phyloP scores from a whole-genome alignment of 164 flowering plant genomes.

The Tinospora cordifolia region DNA sequence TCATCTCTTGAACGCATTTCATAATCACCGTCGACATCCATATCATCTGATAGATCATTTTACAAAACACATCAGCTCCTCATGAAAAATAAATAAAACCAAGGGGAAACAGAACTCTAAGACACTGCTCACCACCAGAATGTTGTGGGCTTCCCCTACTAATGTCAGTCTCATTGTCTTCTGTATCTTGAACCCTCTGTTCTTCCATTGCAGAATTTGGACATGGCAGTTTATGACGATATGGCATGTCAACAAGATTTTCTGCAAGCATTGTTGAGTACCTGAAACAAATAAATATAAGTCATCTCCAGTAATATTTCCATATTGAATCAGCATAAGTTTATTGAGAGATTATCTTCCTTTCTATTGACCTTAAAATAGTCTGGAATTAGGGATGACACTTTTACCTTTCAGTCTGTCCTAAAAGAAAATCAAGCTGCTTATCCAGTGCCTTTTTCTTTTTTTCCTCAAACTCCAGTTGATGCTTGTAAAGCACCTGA shows the following conservation, averaged over 20 bases:
- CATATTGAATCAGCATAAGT: not conserved
- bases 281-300: slow-evolving; percentile 34
- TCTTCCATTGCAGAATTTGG: slow-evolving; percentile 23
- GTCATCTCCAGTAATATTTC: not conserved
- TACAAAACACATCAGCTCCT: slow-evolving; percentile 13
- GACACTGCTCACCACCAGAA: slow-evolving; percentile 22
- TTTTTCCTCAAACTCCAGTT: slow-evolving; percentile 77
- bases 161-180: slow-evolving; percentile 15
- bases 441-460: slow-evolving; percentile 92
- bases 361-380: not conserved
- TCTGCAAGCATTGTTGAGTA: slow-evolving; percentile 99
- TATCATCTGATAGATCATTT: slow-evolving; percentile 37
- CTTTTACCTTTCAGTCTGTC: slow-evolving; percentile 92
- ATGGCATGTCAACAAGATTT: slow-evolving; percentile 63
- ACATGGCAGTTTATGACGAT: slow-evolving; percentile 23
- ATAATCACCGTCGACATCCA: slow-evolving; percentile 60
- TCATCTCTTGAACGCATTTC: slow-evolving; percentile 55
- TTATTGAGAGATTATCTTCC: not conserved
- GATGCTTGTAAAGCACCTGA: slow-evolving; percentile 95
- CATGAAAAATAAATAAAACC: not conserved
- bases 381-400: not conserved
- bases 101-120: slow-evolving; percentile 4
- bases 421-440: slow-evolving; percentile 92
- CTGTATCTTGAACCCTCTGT: slow-evolving; percentile 21
- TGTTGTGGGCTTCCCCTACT: slow-evolving; percentile 15